A percentile compares a stretch with the other conserved stretches of the same genome.
phyloP scores from a whole-genome alignment of 306 rosid genomes.

The Cyamopsis tetragonoloba region DNA sequence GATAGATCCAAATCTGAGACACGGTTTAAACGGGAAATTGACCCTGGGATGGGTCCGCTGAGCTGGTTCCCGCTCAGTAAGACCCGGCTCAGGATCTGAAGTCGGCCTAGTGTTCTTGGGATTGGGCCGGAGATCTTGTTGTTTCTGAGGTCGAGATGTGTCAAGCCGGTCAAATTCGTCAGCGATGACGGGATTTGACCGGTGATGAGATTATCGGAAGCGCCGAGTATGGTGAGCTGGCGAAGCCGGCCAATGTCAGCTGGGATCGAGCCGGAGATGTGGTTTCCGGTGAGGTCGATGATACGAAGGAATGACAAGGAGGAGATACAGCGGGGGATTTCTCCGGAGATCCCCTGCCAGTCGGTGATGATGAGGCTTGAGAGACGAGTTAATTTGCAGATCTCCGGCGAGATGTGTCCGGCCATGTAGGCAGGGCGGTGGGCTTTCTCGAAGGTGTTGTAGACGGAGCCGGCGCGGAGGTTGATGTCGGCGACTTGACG shows the following conservation, averaged over 20 bases:
- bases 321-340: conserved; percentile 60
- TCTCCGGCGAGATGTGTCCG: conserved; percentile 58
- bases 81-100: conserved; percentile 54
- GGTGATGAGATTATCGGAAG: conserved; percentile 59
- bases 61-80: conserved; percentile 62
- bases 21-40: conserved; percentile 52
- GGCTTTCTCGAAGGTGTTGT: conserved; percentile 50
- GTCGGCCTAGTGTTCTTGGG: conserved; percentile 42
- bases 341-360: conserved; percentile 82
- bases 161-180: conserved; percentile 33
- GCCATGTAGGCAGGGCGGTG: conserved; percentile 60
- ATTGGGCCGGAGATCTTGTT: conserved; percentile 55
- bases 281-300: conserved; percentile 71
- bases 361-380: conserved; percentile 66
- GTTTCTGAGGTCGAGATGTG: conserved; percentile 79
- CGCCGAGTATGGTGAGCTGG: conserved; percentile 42
- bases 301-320: conserved; percentile 61
- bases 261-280: conserved; percentile 52
- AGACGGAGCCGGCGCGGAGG: conserved; percentile 74
- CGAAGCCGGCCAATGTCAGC: conserved; percentile 50
- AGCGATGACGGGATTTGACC: conserved; percentile 58
- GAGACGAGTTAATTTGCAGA: conserved; percentile 60
- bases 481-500: conserved; percentile 63
- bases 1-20: conserved; percentile 78
- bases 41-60: conserved; percentile 49